Base-by-base conservation (phyloP, 2,329 filamentous ascomycete genomes). In the Teratosphaeria nubilosa region DNA sequence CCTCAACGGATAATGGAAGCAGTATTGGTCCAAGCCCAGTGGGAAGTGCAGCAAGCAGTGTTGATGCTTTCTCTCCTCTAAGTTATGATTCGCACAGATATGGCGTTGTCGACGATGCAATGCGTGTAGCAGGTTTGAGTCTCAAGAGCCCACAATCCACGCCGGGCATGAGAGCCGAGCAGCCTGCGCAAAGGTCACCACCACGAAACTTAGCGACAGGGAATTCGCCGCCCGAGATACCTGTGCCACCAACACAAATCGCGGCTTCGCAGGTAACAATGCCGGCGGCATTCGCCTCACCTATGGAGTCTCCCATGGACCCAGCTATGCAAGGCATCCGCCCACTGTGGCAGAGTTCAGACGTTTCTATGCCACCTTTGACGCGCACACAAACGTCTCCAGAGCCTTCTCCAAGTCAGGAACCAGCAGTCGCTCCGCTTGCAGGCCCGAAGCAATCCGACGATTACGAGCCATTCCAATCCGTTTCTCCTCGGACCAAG, bases 291-390 rank as follows among this genome's bases (percentile, higher is more conserved):
- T n/a, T 45, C 10, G 57, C 30, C 20, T 41, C 57, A 32, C 62
- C 64, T 34, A 45, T 67, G 14, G 70, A 72, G 58, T 72, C 70
- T 24, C 70, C 70, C 1, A 68, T 70, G 60, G 70, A 72, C 60
- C 70, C 70, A 9, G 63, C 58, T 10, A 45, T 65, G 56, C 61
- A 62, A 53, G 14, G 14, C 30, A 14, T 20, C 11, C 20, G 51
- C 9, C n/a, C n/a, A 14, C 37, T 41, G 11, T 37, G 25, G 20
- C 5, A 45, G 22, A 53, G 34, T 16, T 30, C 41, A 41, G 24
- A 51, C 3, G 30, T 32, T 50, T 31, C 50, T 27, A 31, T 56
- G 54, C 57, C 57, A 5, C 30, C 53, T 2, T 27, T 48, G 32
- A 31, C 56, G 16, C 27, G 55, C 14, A 56, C 50, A 31, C 31